A percentile compares a stretch with the other conserved stretches of the same genome.
Evolutionary conservation across 2,329 filamentous ascomycete species (phyloP).

Genomic region (Exophiala dermatitidis): DNA sequence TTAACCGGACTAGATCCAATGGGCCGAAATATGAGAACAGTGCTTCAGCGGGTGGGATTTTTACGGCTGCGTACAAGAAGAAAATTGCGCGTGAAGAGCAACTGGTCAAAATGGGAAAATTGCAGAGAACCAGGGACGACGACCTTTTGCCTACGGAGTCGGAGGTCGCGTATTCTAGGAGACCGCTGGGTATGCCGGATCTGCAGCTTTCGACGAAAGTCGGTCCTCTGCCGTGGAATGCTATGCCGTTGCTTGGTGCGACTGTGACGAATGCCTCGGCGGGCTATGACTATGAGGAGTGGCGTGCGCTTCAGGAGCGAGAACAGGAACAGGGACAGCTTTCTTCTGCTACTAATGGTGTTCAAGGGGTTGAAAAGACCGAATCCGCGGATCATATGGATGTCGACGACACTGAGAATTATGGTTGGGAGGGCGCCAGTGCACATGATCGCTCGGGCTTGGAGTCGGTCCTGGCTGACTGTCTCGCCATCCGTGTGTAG

Average conservation of each 20-base stretch:
- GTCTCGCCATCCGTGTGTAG: slow-evolving; percentile 19
- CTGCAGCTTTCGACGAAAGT: slow-evolving; percentile 68
- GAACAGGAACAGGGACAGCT: too few species aligned
- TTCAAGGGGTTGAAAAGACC: slow-evolving; percentile 1
- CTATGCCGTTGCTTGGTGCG: slow-evolving; percentile 68
- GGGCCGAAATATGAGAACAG: slow-evolving; percentile 52
- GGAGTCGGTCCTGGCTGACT: slow-evolving; percentile 41
- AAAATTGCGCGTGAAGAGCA: slow-evolving; percentile 72
- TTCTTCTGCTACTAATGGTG: too few species aligned
- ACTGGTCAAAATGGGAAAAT: slow-evolving; percentile 62
- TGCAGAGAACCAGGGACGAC: slow-evolving; percentile 61
- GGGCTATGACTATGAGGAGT: slow-evolving; percentile 67
- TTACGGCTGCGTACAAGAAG: slow-evolving; percentile 69
- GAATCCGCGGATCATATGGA: slow-evolving; percentile 26
- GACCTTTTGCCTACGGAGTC: slow-evolving; percentile 76
- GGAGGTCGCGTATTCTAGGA: slow-evolving; percentile 64
- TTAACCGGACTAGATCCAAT: slow-evolving; percentile 50
- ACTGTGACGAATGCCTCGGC: slow-evolving; percentile 63
- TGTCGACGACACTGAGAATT: slow-evolving; percentile 48
- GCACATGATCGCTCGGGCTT: slow-evolving; percentile 13
- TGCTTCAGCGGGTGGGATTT: slow-evolving; percentile 59
- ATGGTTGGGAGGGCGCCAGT: slow-evolving; percentile 58
- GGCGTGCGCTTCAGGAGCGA: slow-evolving; percentile 36
- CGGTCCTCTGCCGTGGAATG: slow-evolving; percentile 65
- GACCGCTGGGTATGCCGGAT: slow-evolving; percentile 69